Percentiles rank a stretch among this genome's conserved stretches.
These are phyloP conservation scores for Vararia minispora DNA, from an alignment of 768 basidiomycete species.

Conservation along the genomic window DNA sequence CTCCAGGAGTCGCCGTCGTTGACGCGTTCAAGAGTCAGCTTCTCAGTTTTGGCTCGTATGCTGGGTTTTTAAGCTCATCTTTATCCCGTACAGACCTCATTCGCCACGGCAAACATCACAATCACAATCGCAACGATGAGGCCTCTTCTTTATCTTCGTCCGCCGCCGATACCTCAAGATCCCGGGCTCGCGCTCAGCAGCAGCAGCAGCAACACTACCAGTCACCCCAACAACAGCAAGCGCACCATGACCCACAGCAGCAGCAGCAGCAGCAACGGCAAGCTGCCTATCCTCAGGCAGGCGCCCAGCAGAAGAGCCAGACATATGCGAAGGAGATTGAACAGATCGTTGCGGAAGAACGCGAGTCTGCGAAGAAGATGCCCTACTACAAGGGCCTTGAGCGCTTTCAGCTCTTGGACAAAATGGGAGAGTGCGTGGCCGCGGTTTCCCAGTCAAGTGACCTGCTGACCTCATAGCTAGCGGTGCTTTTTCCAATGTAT, in stretches of 20 bases:
- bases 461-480: conserved; percentile 25
- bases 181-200: conserved; percentile 15
- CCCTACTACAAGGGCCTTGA: conserved; percentile 82
- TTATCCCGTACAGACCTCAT: conserved; percentile 32
- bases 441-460: conserved; percentile 6
- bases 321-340: conserved; percentile 40
- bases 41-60: neutral
- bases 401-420: conserved; percentile 61
- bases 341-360: conserved; percentile 65
- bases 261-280: conserved; percentile 23
- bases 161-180: conserved; percentile 5
- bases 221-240: conserved; percentile 20
- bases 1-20: conserved; percentile 12
- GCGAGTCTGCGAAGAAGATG: conserved; percentile 63
- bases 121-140: conserved; percentile 10
- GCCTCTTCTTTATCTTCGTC: conserved; percentile 7
- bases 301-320: conserved; percentile 11
- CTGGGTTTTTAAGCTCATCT: neutral
- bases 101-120: conserved; percentile 39
- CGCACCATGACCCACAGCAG: conserved; percentile 18
- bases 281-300: conserved; percentile 1
- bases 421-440: conserved; percentile 85
- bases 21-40: conserved; percentile 13
- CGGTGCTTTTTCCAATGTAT: conserved; percentile 98
- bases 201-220: conserved; percentile 23